phyloP scores from a whole-genome alignment of 306 rosid species.

The Hippophae tibetana region DNA sequence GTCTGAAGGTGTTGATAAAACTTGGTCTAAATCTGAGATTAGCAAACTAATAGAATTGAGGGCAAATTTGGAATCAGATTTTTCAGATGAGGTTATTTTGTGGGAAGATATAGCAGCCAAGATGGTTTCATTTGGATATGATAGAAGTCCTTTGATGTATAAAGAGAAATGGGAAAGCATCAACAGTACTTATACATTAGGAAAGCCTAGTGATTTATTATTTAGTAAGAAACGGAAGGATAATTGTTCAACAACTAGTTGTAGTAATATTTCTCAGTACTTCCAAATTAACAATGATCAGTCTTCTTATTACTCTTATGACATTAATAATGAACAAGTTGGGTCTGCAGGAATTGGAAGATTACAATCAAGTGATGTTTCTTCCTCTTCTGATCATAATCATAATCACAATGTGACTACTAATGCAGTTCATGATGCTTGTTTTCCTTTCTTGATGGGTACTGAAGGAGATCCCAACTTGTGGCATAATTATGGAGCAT shows the following conservation, averaged over 20 bases:
- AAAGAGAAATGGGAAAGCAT: constrained; percentile 51
- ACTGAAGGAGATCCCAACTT: constrained; percentile 43
- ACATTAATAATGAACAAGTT: constrained; percentile 33
- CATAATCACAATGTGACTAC: constrained; percentile 36
- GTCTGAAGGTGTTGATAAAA: constrained; percentile 23
- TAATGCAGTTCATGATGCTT: constrained; percentile 34
- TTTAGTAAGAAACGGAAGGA: constrained; percentile 62
- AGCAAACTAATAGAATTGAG: constrained; percentile 43
- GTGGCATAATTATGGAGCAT: constrained; percentile 65
- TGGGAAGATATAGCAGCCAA: constrained; percentile 61
- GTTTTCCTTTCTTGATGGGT: constrained; percentile 67
- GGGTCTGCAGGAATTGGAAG: background rate
- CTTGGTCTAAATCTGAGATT: constrained; percentile 49
- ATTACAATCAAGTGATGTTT: background rate
- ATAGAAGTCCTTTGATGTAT: constrained; percentile 42
- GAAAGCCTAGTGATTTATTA: constrained; percentile 13
- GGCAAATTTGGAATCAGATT: constrained; percentile 32
- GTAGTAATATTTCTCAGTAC: constrained; percentile 25
- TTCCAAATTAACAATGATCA: constrained; percentile 35
- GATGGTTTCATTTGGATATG: constrained; percentile 52
- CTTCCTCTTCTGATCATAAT: constrained; percentile 41
- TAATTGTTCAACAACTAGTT: constrained; percentile 20
- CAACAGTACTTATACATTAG: constrained; percentile 3
- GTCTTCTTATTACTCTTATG: constrained; percentile 19
- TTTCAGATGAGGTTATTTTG: constrained; percentile 30